phyloP scores from a whole-genome alignment of 352 stramenopile species.

The Phytophthora sp. region DNA sequence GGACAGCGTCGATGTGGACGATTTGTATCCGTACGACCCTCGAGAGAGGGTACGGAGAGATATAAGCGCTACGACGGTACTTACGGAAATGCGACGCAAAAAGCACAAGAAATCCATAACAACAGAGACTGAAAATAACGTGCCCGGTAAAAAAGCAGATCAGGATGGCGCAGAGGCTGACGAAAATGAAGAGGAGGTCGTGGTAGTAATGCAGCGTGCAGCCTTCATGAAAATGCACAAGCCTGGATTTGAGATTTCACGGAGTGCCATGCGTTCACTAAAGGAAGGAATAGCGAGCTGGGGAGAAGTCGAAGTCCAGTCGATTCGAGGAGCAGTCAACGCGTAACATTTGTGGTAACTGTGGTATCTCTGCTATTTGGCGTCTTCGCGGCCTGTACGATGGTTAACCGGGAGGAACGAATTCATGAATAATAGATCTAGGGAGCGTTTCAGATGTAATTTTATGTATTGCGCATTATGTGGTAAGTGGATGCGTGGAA shows the following conservation, averaged over 20 bases:
- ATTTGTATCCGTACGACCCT: slow-evolving; percentile 48
- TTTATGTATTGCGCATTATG: too few species aligned
- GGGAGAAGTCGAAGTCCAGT: slow-evolving; percentile 39
- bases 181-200: slow-evolving; percentile 20
- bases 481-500: too few species aligned
- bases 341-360: too few species aligned
- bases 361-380: too few species aligned
- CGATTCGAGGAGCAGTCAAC: slow-evolving; percentile 37
- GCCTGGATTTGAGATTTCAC: slow-evolving; percentile 27
- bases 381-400: too few species aligned
- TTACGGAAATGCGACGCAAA: slow-evolving; percentile 25
- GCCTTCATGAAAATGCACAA: slow-evolving; percentile 43
- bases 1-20: slow-evolving; percentile 55
- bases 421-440: too few species aligned
- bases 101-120: slow-evolving; percentile 8
- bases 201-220: slow-evolving; percentile 40
- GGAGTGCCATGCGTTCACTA: slow-evolving; percentile 23
- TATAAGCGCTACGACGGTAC: slow-evolving; percentile 36
- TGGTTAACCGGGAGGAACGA: too few species aligned
- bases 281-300: slow-evolving; percentile 40
- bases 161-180: background rate
- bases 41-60: slow-evolving; percentile 41
- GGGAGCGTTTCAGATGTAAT: too few species aligned
- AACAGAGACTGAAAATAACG: slow-evolving; percentile 2
- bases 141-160: too few species aligned